A percentile compares a stretch with the other conserved stretches of the same genome.
These are phyloP conservation scores for Hypoxylon trugodes DNA, from an alignment of 495 filamentous ascomycete genomes.

Conservation along the genomic window DNA sequence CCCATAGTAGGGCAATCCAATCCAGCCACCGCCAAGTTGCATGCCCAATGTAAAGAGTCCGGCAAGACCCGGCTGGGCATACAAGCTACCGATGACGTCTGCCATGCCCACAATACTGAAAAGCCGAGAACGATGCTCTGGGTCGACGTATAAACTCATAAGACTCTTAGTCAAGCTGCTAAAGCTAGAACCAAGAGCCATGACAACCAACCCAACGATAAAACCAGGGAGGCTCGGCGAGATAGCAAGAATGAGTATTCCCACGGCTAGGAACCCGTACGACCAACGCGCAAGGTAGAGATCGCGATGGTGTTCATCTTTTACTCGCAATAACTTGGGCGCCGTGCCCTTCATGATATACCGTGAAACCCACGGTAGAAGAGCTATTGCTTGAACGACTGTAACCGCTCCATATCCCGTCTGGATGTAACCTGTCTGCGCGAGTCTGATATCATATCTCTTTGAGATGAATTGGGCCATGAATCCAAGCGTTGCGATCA, in stretches of 20 bases:
- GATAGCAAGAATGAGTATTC: conserved; percentile 49
- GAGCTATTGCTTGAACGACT: conserved; percentile 25
- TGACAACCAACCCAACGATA: conserved; percentile 45
- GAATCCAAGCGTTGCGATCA: conserved; percentile 27
- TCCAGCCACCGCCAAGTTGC: conserved; percentile 42
- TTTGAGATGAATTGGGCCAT: conserved; percentile 44
- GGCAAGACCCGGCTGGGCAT: conserved; percentile 56
- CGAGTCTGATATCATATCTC: conserved; percentile 39
- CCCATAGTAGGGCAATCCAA: conserved; percentile 45
- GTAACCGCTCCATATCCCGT: conserved; percentile 34
- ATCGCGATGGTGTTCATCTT: conserved; percentile 53
- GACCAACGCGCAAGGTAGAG: conserved; percentile 62
- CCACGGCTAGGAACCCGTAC: conserved; percentile 55
- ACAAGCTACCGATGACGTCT: conserved; percentile 62
- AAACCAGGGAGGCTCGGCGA: conserved; percentile 37
- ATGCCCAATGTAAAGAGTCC: conserved; percentile 44
- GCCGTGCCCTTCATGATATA: conserved; percentile 27
- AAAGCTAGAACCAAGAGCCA: conserved; percentile 45
- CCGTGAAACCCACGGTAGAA: conserved; percentile 39
- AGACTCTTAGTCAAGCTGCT: conserved; percentile 53
- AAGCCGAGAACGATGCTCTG: conserved; percentile 63
- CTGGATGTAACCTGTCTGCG: conserved; percentile 41
- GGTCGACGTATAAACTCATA: conserved; percentile 62
- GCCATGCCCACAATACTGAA: conserved; percentile 66
- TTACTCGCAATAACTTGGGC: conserved; percentile 21